Percentiles rank a stretch among this genome's conserved stretches.
These are phyloP conservation scores for Crithidia mellificae DNA, from an alignment of 208 protist genomes.

Conservation along the genomic window DNA sequence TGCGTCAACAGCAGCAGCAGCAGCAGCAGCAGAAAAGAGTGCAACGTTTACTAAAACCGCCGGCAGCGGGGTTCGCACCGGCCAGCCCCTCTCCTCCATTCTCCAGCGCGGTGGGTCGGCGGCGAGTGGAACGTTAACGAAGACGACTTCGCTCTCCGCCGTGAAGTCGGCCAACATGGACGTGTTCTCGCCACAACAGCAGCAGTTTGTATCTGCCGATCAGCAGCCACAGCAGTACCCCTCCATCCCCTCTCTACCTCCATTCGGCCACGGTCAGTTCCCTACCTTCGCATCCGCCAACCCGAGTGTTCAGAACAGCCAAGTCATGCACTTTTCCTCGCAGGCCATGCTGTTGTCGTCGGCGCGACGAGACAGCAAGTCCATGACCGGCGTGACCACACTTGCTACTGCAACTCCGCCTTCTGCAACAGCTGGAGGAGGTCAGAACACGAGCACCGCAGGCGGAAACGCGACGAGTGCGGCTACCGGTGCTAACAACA, in stretches of 20 bases:
- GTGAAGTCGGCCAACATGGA: neutral
- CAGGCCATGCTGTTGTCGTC: neutral
- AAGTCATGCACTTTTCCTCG: neutral
- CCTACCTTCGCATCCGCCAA: neutral
- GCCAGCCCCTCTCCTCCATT: slow-evolving; percentile 1
- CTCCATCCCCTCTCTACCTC: neutral
- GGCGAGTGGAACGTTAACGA: neutral
- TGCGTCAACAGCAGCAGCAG: neutral
- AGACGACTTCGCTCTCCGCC: neutral
- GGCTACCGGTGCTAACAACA: no score
- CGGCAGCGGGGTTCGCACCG: neutral
- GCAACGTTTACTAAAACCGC: neutral
- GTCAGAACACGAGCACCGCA: no score
- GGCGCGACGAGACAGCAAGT: neutral
- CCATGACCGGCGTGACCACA: neutral
- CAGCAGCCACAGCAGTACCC: slow-evolving; percentile 3
- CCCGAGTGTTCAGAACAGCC: slow-evolving; percentile 2
- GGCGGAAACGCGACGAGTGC: no score
- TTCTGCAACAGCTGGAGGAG: no score
- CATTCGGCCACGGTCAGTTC: slow-evolving; percentile 8
- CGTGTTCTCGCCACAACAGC: neutral
- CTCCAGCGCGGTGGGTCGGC: slow-evolving; percentile 8
- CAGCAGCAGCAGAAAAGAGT: neutral
- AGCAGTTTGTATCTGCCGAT: no score
- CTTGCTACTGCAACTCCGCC: no score